phyloP scores from a whole-genome alignment of 2,329 filamentous ascomycete genomes.

The Penicillium sp. region DNA sequence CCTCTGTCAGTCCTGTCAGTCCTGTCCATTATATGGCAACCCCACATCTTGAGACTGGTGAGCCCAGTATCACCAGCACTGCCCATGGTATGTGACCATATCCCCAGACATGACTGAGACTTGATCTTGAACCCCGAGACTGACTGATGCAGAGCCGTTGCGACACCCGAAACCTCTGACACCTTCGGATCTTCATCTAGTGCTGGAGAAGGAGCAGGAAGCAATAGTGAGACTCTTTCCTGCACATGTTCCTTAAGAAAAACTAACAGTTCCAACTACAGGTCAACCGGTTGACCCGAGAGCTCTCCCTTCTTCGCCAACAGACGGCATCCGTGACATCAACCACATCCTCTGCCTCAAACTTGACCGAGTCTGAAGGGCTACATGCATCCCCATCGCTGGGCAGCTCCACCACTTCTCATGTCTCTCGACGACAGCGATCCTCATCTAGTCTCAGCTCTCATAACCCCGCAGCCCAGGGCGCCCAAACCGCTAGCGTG shows the following conservation, averaged over 20 bases:
- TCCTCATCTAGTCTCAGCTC: conserved; percentile 52
- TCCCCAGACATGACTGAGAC: background rate
- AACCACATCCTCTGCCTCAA: conserved; percentile 54
- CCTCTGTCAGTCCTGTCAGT: conserved; percentile 40
- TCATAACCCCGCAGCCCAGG: conserved; percentile 36
- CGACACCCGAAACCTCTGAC: conserved; percentile 84
- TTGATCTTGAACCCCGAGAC: background rate
- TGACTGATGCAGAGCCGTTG: conserved; percentile 58
- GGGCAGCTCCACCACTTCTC: conserved; percentile 49
- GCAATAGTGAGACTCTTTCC: conserved; percentile 64
- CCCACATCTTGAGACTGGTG: conserved; percentile 24
- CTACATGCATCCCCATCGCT: conserved; percentile 41
- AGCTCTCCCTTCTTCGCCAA: conserved; percentile 75
- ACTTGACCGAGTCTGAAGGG: conserved; percentile 46
- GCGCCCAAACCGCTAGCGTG: conserved; percentile 34
- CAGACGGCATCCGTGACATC: conserved; percentile 60
- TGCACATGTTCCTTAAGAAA: no score
- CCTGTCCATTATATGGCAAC: conserved; percentile 28
- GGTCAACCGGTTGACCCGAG: conserved; percentile 89
- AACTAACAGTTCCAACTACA: conserved; percentile 31
- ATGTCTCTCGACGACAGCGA: conserved; percentile 52
- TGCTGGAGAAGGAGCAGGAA: conserved; percentile 93
- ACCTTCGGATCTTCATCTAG: conserved; percentile 77
- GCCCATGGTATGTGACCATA: conserved; percentile 37
- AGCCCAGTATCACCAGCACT: conserved; percentile 35